phyloP scores from a whole-genome alignment of 371 early-diverging fungal genomes.

The Nematocida minor region DNA sequence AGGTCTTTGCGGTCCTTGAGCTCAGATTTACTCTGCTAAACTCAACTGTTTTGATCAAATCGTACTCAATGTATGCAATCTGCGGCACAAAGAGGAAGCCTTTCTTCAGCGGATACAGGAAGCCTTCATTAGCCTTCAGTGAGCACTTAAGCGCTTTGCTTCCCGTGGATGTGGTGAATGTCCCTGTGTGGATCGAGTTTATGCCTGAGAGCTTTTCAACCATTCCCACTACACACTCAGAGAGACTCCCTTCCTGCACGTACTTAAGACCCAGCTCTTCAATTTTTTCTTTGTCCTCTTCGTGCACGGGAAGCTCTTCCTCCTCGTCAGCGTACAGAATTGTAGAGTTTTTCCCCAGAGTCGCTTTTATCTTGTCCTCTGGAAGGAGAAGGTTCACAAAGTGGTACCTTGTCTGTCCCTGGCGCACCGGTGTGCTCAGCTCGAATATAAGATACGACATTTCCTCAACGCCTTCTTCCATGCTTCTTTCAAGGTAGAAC shows the following conservation, averaged over 20 bases:
- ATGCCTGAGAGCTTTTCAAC: constrained; percentile 75
- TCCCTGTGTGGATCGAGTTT: constrained; percentile 71
- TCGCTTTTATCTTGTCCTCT: constrained; percentile 10
- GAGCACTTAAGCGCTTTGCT: constrained; percentile 83
- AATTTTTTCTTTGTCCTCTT: constrained; percentile 32
- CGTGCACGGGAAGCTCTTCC: constrained; percentile 62
- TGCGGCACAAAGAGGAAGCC: constrained; percentile 87
- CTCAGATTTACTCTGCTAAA: constrained; percentile 68
- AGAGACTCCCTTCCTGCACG: constrained; percentile 77
- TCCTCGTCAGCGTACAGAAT: constrained; percentile 39
- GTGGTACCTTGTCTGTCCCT: constrained; percentile 94
- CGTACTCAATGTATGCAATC: constrained; percentile 74
- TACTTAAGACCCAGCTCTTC: constrained; percentile 72
- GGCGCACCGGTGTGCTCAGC: constrained; percentile 87
- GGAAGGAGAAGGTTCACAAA: constrained; percentile 84
- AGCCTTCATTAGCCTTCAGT: constrained; percentile 91
- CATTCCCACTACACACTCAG: constrained; percentile 78
- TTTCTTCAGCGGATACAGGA: constrained; percentile 83
- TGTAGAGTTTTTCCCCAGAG: constrained; percentile 22
- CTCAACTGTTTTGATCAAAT: constrained; percentile 76
- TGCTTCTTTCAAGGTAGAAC: constrained; percentile 54
- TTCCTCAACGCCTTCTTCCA: constrained; percentile 49
- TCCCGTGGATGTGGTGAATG: constrained; percentile 52
- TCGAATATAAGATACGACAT: constrained; percentile 73
- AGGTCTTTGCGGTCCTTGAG: constrained; percentile 62